Base-by-base conservation (phyloP, 1,139 yeast genomes). In the Hansenula anomala region DNA sequence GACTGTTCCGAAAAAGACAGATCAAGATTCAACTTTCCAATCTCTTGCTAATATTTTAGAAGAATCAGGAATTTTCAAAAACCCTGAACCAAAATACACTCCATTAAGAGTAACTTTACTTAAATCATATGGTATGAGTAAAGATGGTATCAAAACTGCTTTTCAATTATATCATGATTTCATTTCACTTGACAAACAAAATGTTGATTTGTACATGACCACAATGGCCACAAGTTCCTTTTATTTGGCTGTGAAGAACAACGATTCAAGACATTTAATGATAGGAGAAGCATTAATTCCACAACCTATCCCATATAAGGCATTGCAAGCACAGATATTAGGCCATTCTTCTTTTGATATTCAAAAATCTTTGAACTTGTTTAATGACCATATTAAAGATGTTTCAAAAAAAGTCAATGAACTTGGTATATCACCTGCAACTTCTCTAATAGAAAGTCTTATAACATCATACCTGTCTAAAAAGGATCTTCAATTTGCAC, bases 401-500 rank as follows among this genome's bases (percentile, higher is more conserved):
- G 37, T 68, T 52, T 27, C 62, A 58, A 36, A 59, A 46, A 41
- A 59, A 4, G 61, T 64, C 39, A 60, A 58, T 4, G 41, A 34
- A 3, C 59, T 67, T 2, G 59, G 59, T 4, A 51, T 73, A 23
- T 67, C 78, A 0, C 64, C 70, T 2, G 61, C 73, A 17, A 80
- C 80, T 0, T 47, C 63, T 22, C 52, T 80, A 18, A 71, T 81
- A 0, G 80, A 80, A 47, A 61, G 83, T 1, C 59, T 81, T 37
- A 59, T 80, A 17, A 50, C 77, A 18, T 69, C 76, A 1, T 66
- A 63, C 38, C 58, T 83, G 28, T 61, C 69, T 17, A 67, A 69
- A 28, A 63, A 67, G 28, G 88, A 83, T 50, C 57, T 86, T 29
- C 80, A 77, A 40, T 73, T 83, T 55, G 87, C 88, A 0, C 67